phyloP scores from a whole-genome alignment of 768 basidiomycete species.

The Lyophyllum shimeji region DNA sequence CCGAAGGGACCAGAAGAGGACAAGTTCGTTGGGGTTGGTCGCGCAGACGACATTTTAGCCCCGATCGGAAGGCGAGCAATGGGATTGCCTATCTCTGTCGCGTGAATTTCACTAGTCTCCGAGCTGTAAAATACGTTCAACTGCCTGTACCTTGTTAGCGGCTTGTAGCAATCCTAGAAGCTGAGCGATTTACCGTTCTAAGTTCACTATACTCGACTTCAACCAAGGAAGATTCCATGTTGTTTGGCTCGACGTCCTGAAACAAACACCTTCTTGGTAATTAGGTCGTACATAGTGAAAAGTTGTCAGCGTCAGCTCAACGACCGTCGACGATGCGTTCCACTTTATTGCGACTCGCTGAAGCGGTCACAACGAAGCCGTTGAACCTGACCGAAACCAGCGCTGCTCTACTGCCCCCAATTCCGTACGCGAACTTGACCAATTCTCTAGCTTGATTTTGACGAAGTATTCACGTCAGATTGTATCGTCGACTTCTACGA shows the following conservation, averaged over 20 bases:
- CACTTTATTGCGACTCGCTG: conserved; percentile 47
- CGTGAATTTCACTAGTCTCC: conserved; percentile 11
- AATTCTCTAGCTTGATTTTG: neutral
- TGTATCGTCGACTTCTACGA: conserved; percentile 80
- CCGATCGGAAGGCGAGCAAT: conserved; percentile 39
- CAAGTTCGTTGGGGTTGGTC: conserved; percentile 34
- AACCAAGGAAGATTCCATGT: no score
- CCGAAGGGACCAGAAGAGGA: conserved; percentile 42
- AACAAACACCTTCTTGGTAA: no score
- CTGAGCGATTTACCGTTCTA: no score
- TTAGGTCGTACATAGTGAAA: no score
- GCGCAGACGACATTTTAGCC: conserved; percentile 33
- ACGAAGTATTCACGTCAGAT: conserved; percentile 36
- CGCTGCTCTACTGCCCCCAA: conserved; percentile 73
- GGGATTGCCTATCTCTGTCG: conserved; percentile 33
- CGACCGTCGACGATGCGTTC: conserved; percentile 42
- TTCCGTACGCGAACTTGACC: conserved; percentile 59
- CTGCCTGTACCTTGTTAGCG: no score
- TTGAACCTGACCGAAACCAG: conserved; percentile 63
- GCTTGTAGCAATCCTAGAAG: no score
- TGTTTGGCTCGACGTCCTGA: no score
- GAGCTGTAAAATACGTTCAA: no score
- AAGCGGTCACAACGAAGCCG: conserved; percentile 55
- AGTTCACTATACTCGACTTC: no score
- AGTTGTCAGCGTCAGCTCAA: no score